Evolutionary conservation across 345 rosid species (phyloP).

Genomic region (Ceriops tagal): DNA sequence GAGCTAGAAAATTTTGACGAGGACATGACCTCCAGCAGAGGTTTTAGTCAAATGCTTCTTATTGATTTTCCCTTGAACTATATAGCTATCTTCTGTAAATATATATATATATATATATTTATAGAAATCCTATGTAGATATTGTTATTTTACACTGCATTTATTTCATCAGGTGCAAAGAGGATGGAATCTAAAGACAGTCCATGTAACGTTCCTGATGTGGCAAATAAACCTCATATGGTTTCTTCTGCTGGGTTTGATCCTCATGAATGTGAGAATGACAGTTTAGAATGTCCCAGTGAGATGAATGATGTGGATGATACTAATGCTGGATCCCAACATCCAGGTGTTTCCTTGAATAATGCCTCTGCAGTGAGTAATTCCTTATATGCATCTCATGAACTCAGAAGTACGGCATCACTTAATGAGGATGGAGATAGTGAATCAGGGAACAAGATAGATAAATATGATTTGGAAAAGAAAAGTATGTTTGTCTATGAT

Average conservation of each 20-base stretch:
- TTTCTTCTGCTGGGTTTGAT: slow-evolving; percentile 33
- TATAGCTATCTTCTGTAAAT: background rate
- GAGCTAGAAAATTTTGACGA: slow-evolving; percentile 29
- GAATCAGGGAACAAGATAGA: slow-evolving; percentile 17
- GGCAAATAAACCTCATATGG: slow-evolving; percentile 28
- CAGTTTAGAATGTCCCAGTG: slow-evolving; percentile 13
- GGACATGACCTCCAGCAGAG: slow-evolving; percentile 25
- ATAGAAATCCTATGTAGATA: background rate
- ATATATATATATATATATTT: too few species aligned
- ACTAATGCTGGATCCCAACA: slow-evolving; percentile 28
- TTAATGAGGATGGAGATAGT: slow-evolving; percentile 11
- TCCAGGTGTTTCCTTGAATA: slow-evolving; percentile 17
- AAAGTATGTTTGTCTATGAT: background rate
- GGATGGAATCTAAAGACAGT: slow-evolving; percentile 12
- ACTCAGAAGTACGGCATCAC: slow-evolving; percentile 9
- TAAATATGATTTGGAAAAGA: slow-evolving; percentile 16
- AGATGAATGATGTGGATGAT: slow-evolving; percentile 22
- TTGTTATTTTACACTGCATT: slow-evolving; percentile 7
- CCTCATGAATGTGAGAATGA: slow-evolving; percentile 20
- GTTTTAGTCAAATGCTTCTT: slow-evolving; percentile 20
- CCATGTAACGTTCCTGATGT: slow-evolving; percentile 15
- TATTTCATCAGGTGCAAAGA: slow-evolving; percentile 21
- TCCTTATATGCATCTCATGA: slow-evolving; percentile 27
- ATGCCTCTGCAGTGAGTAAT: slow-evolving; percentile 20
- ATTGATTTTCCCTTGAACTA: background rate